Evolutionary conservation across 1,284 basidiomycete genomes (phyloP).

Genomic region (Mycosarcoma mackinlayi): DNA sequence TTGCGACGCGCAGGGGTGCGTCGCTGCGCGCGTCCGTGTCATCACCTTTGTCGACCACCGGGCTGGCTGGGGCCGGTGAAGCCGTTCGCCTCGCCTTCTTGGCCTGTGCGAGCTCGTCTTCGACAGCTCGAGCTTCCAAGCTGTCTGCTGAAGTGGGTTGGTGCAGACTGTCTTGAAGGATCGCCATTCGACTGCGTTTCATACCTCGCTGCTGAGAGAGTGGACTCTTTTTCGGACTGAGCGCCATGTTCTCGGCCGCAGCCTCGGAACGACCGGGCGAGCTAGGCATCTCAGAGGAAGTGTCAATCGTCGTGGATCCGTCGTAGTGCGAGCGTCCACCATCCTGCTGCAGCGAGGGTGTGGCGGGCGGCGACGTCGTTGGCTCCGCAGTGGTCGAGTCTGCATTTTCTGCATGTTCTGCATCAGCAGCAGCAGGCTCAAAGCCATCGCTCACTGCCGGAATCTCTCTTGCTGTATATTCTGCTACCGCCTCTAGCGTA

Average conservation of each 20-base stretch:
- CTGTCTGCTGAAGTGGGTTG: slow-evolving; percentile 12
- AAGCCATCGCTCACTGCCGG: not conserved
- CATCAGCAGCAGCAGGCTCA: not conserved
- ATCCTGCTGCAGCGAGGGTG: slow-evolving; percentile 12
- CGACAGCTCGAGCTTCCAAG: slow-evolving; percentile 4
- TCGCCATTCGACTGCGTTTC: slow-evolving; percentile 20
- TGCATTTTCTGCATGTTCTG: too few relatives aligned
- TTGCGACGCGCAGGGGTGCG: slow-evolving; percentile 17
- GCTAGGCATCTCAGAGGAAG: slow-evolving; percentile 27
- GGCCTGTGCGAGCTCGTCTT: not conserved
- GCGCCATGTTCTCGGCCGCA: not conserved
- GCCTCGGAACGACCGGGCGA: slow-evolving; percentile 11
- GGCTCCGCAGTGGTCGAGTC: slow-evolving; percentile 6
- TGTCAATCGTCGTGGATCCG: slow-evolving; percentile 11
- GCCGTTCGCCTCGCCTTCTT: slow-evolving; percentile 7
- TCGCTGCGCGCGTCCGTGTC: not conserved
- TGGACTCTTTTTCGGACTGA: not conserved
- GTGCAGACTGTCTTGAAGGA: slow-evolving; percentile 23
- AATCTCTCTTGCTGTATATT: not conserved
- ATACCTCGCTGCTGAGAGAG: slow-evolving; percentile 17
- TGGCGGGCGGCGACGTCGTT: slow-evolving; percentile 18
- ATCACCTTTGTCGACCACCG: not conserved
- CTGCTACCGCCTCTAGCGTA: not conserved
- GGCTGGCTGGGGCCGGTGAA: not conserved
- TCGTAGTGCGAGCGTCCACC: slow-evolving; percentile 2